These are phyloP conservation scores for Leccinum olivaceopallidum DNA, from an alignment of 768 basidiomycete genomes.

Conservation along the genomic window DNA sequence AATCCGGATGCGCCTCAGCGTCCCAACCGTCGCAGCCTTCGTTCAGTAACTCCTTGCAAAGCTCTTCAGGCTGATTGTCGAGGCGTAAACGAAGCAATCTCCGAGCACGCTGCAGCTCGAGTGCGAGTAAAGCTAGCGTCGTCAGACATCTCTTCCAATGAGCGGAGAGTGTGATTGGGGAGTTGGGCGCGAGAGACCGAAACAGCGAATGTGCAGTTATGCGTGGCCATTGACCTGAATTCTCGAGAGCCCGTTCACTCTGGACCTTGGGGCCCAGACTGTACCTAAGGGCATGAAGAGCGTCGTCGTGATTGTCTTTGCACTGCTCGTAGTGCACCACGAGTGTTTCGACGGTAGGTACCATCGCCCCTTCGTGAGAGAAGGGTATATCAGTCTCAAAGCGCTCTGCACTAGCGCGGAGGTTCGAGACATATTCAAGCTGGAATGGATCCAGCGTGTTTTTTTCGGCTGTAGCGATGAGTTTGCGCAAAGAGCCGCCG, in stretches of 20 bases:
- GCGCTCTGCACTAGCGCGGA: constrained; percentile 18
- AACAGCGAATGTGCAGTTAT: constrained; percentile 34
- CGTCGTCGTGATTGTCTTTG: not conserved
- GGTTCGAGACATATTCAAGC: constrained; percentile 14
- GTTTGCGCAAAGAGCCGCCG: not conserved
- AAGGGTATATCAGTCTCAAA: constrained; percentile 7
- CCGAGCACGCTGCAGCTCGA: constrained; percentile 39
- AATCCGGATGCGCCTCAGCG: constrained; percentile 34
- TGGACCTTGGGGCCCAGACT: too few species aligned
- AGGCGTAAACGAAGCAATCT: constrained; percentile 32
- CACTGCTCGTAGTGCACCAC: constrained; percentile 9
- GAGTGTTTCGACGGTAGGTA: constrained; percentile 1
- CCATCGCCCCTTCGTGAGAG: not conserved
- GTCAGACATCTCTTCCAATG: constrained; percentile 36
- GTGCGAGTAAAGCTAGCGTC: constrained; percentile 28
- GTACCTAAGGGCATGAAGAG: not conserved
- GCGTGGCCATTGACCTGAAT: constrained; percentile 40
- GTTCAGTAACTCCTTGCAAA: constrained; percentile 31
- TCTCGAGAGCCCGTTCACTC: constrained; percentile 13
- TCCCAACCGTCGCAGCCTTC: constrained; percentile 22
- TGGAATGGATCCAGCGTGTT: constrained; percentile 8
- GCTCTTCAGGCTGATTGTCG: constrained; percentile 32
- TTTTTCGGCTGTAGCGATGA: constrained; percentile 3
- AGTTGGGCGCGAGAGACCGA: constrained; percentile 28
- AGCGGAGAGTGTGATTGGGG: constrained; percentile 10